Base-by-base conservation (phyloP, 2,329 filamentous ascomycete genomes). In the Allantophomopsis cytisporea region DNA sequence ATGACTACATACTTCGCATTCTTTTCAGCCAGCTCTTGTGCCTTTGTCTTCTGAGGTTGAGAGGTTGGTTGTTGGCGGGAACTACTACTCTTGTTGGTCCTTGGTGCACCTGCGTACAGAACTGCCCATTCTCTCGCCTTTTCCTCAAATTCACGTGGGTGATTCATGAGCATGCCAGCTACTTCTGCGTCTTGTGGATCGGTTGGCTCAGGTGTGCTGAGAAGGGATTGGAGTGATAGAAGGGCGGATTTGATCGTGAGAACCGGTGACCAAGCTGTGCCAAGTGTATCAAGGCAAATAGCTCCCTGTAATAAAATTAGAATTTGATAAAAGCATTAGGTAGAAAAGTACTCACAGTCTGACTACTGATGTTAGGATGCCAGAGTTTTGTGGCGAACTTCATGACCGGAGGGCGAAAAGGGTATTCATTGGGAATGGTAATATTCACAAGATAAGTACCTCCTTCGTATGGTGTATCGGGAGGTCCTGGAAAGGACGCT, bases 181-280 rank as follows among this genome's bases (percentile, higher is more conserved):
- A 96, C 91, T 59, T 95, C 86, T 31, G 88, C 88, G 54, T 98
- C 91, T 64, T 98, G 91, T 0, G 91, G 91, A 49, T 98, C 91
- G 52, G 89, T 93, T 0, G 91, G 89, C 58, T 98, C 93, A 3
- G 91, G 91, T 14, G 80, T 85, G 62, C 86, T 86, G 53, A 98
- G 83, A 14, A 98, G 76, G 49, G 88, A 89, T 59, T 94, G 88
- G 23, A 98, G 71, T 20, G 88, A 95, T 43, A 98, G 78, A 35
- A 98, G 75, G 31, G 89, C 86, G 15, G 86, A 93, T 64, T 95
- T 96, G 60, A 98, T 89, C 12, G 89, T 98, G 44, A 95, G 73
- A 17, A 98, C 88, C 0, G 91, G 91, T 5, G 89, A 94, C 91
- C 91, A 98, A 50, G 83, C 86, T 11, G 74, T 74, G 8, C 83